Conservation (phyloP, 139 green algal species). For the Chlorella sorokiniana region DNA sequence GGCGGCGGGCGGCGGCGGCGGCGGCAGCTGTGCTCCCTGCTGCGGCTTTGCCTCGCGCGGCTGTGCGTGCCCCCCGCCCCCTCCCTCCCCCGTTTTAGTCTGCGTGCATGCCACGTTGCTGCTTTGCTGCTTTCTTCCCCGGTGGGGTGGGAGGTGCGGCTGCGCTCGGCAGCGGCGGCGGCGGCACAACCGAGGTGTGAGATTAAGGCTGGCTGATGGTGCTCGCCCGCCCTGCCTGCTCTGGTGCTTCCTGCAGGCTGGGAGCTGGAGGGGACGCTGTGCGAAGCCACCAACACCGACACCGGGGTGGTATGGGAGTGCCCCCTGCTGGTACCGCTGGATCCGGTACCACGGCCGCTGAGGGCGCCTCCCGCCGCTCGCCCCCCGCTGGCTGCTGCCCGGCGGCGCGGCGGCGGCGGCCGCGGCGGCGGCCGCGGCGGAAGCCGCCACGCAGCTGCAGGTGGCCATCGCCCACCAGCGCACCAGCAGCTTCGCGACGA, state of each 20-base stretch:
- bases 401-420: neutral
- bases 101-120: neutral
- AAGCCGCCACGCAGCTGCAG: neutral
- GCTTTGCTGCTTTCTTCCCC: no score
- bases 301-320: conserved; percentile 74
- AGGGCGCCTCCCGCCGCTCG: neutral
- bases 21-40: neutral
- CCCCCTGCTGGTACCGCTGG: conserved; percentile 60
- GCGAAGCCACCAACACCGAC: conserved; percentile 48
- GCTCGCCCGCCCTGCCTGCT: no score
- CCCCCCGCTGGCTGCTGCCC: neutral
- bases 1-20: neutral
- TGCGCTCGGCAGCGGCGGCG: no score
- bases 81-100: no score
- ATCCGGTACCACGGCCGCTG: conserved; percentile 4
- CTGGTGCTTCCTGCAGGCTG: conserved; percentile 46
- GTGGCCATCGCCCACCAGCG: neutral
- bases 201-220: no score
- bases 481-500: conserved; percentile 7
- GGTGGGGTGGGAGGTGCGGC: no score
- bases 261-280: conserved; percentile 61
- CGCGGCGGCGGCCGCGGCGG: neutral
- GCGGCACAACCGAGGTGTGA: no score
- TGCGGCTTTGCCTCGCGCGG: no score
- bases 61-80: no score